Conservation (phyloP, 2,329 filamentous ascomycete species). For the Chaetomium olivaceum region DNA sequence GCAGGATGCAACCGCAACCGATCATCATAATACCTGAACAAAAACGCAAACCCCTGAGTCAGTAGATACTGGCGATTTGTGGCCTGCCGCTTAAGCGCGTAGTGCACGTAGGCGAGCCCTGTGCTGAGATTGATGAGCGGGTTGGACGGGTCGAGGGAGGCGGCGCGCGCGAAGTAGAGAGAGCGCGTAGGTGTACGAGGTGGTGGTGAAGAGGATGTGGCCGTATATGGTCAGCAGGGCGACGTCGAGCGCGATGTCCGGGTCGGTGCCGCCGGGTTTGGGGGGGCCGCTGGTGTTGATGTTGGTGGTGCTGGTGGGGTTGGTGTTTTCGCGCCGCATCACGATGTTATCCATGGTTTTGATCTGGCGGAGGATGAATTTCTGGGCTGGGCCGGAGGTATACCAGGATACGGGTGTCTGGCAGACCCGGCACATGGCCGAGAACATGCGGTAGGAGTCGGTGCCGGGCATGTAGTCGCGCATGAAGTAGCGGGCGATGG, state of each 20-base stretch:
- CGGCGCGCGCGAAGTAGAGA: conserved; percentile 84
- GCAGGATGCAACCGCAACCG: conserved; percentile 42
- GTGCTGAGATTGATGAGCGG: conserved; percentile 78
- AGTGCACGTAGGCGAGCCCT: conserved; percentile 82
- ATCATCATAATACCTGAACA: conserved; percentile 70
- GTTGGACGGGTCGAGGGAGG: conserved; percentile 73
- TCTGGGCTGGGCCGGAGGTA: conserved; percentile 78
- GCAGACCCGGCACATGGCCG: conserved; percentile 73
- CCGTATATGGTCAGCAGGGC: conserved; percentile 85
- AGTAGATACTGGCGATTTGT: conserved; percentile 89
- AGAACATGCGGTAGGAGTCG: conserved; percentile 81
- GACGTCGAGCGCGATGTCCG: conserved; percentile 61
- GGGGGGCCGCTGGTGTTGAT: conserved; percentile 23
- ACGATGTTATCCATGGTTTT: conserved; percentile 79
- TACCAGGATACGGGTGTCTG: conserved; percentile 75
- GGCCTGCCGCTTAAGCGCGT: conserved; percentile 83
- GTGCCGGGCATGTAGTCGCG: conserved; percentile 76
- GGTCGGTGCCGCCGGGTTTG: background rate
- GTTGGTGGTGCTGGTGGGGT: conserved; percentile 33
- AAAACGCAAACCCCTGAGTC: conserved; percentile 78
- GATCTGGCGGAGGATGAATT: conserved; percentile 88
- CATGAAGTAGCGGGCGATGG: conserved; percentile 80
- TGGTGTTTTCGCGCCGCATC: conserved; percentile 45
- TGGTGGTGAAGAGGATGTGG: conserved; percentile 82
- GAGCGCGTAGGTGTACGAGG: conserved; percentile 78